Conservation (phyloP, 768 basidiomycete genomes). For the Podaxis sp. region DNA sequence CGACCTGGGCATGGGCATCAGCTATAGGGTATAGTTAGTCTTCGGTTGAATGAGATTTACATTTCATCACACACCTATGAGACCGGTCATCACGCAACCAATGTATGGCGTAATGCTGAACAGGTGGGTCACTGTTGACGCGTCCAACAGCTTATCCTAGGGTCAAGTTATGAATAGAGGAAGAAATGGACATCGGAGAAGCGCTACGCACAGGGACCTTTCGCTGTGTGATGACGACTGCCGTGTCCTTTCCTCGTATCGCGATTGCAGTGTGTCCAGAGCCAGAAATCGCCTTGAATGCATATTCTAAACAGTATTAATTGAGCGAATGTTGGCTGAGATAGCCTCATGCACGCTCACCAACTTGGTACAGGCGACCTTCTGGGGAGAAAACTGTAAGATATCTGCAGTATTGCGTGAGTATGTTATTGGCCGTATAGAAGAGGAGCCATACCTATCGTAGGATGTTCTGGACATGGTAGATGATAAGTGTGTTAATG, state of each 20-base stretch:
- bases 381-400: constrained; percentile 97
- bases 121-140: constrained; percentile 90
- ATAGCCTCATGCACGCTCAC: constrained; percentile 42
- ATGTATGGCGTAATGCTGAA: constrained; percentile 96
- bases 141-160: constrained; percentile 97
- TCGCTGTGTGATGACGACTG: constrained; percentile 96
- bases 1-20: constrained; percentile 89
- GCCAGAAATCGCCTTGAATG: constrained; percentile 98
- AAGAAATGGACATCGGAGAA: not conserved
- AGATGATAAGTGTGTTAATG: constrained; percentile 26
- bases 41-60: not conserved
- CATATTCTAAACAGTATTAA: constrained; percentile 71
- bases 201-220: constrained; percentile 84
- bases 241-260: constrained; percentile 91
- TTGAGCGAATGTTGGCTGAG: not conserved
- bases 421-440: not conserved
- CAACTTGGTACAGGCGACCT: constrained; percentile 98
- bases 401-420: constrained; percentile 54
- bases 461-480: constrained; percentile 94
- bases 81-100: constrained; percentile 98
- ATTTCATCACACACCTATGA: constrained; percentile 63
- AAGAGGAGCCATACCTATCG: constrained; percentile 58
- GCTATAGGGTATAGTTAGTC: constrained; percentile 45
- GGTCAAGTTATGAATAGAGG: constrained; percentile 16
- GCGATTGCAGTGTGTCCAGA: constrained; percentile 94